phyloP scores from a whole-genome alignment of 2,329 filamentous ascomycete genomes.

The Fusarium sp. region DNA sequence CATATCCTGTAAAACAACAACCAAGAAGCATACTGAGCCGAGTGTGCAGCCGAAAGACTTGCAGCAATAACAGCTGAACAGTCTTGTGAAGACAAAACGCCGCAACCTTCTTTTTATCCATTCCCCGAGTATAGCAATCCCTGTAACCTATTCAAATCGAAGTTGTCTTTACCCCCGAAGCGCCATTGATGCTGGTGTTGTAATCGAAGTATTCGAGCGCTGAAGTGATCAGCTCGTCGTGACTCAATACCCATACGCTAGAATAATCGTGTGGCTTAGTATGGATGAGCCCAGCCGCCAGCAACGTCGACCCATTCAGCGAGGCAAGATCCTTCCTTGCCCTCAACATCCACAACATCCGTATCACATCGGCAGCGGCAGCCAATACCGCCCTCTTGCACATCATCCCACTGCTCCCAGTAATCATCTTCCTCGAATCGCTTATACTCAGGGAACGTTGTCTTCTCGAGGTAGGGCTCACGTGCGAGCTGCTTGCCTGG shows the following conservation, averaged over 20 bases:
- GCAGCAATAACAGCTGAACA: slow-evolving; percentile 8
- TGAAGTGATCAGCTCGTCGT: slow-evolving; percentile 4
- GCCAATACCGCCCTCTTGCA: slow-evolving; percentile 95
- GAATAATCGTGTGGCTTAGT: slow-evolving; percentile 35
- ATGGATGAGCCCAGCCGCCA: slow-evolving; percentile 83
- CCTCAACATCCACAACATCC: slow-evolving; percentile 97
- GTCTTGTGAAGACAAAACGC: slow-evolving; percentile 47
- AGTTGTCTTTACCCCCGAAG: slow-evolving; percentile 40
- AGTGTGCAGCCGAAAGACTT: slow-evolving; percentile 19
- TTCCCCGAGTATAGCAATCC: slow-evolving; percentile 28
- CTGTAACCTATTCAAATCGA: slow-evolving; percentile 33
- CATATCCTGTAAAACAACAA: slow-evolving; percentile 27
- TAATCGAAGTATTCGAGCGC: slow-evolving; percentile 17
- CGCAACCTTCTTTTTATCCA: slow-evolving; percentile 40
- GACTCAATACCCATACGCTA: slow-evolving; percentile 6
- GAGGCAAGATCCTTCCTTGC: slow-evolving; percentile 95
- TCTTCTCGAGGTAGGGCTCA: slow-evolving; percentile 84
- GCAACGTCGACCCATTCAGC: slow-evolving; percentile 98
- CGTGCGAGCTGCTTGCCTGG: slow-evolving; percentile 87
- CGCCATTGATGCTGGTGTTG: slow-evolving; percentile 18
- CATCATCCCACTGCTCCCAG: slow-evolving; percentile 88
- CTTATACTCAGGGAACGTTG: slow-evolving; percentile 84
- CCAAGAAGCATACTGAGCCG: slow-evolving; percentile 26
- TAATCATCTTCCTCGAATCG: slow-evolving; percentile 94
- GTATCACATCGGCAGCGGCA: slow-evolving; percentile 97